Evolutionary conservation across 345 rosid genomes (phyloP).

Genomic region (thale cress (Arabidopsis thaliana)): DNA sequence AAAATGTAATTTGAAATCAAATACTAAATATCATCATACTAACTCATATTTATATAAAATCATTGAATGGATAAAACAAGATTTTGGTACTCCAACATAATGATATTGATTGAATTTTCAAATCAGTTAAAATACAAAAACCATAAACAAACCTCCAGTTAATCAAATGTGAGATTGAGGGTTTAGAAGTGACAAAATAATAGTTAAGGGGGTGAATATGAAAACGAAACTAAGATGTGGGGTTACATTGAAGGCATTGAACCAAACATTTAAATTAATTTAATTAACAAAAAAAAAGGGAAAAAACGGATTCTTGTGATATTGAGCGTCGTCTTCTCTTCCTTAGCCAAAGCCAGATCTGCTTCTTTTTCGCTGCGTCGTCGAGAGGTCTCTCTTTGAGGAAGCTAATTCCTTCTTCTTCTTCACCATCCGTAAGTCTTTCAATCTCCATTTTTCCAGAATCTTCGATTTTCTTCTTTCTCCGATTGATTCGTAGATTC

Average conservation of each 20-base stretch:
- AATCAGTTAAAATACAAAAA: too few species aligned
- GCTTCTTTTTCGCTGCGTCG: constrained; percentile 24
- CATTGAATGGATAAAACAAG: too few species aligned
- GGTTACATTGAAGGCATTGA: not conserved
- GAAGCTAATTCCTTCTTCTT: not conserved
- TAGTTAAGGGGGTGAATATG: not conserved
- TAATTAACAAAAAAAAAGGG: not conserved
- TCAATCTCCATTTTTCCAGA: constrained; percentile 5
- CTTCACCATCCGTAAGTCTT: constrained; percentile 27
- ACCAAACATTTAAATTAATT: not conserved
- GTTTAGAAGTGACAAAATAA: not conserved
- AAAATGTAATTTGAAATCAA: too few species aligned
- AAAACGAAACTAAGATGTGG: not conserved
- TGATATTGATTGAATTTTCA: too few species aligned
- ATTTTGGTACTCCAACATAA: too few species aligned
- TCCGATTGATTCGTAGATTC: constrained; percentile 22
- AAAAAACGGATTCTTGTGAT: not conserved
- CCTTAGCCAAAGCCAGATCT: constrained; percentile 22
- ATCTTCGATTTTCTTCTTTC: not conserved
- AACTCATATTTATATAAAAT: too few species aligned
- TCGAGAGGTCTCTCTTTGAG: constrained; percentile 8
- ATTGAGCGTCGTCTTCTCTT: not conserved
- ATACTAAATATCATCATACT: too few species aligned
- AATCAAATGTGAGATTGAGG: not conserved
- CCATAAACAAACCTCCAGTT: too few species aligned